A percentile compares a stretch with the other conserved stretches of the same genome.
Evolutionary conservation across 768 basidiomycete species (phyloP).

Genomic region (Chalciporus chontae): DNA sequence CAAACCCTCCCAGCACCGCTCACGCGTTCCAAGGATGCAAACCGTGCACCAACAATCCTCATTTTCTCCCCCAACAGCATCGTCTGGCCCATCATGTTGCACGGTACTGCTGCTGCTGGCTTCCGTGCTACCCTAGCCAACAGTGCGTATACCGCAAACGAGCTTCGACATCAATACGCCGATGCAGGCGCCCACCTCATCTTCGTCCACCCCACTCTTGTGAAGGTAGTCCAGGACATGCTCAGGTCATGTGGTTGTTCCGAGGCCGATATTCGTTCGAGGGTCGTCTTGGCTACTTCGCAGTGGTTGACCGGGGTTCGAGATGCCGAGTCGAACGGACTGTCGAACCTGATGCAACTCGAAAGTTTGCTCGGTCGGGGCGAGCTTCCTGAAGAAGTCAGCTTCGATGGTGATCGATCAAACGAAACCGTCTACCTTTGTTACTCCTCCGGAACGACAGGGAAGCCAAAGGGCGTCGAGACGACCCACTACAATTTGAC

Average conservation of each 20-base stretch:
- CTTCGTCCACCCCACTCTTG: constrained; percentile 60
- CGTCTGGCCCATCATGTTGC: constrained; percentile 47
- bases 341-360: constrained; percentile 36
- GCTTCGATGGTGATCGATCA: constrained; percentile 47
- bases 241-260: constrained; percentile 48
- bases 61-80: constrained; percentile 71
- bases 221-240: constrained; percentile 54
- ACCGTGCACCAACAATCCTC: constrained; percentile 44
- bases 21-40: constrained; percentile 45
- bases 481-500: constrained; percentile 70
- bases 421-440: constrained; percentile 64
- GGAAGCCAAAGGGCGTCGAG: constrained; percentile 72
- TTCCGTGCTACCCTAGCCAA: constrained; percentile 71
- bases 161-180: constrained; percentile 68
- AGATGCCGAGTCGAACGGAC: constrained; percentile 31
- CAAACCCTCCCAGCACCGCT: constrained; percentile 41
- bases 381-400: constrained; percentile 47
- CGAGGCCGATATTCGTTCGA: constrained; percentile 43
- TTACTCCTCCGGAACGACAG: constrained; percentile 69
- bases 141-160: constrained; percentile 60
- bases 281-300: constrained; percentile 55
- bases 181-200: constrained; percentile 65
- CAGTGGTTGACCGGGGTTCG: constrained; percentile 41
- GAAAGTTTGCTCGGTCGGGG: constrained; percentile 53
- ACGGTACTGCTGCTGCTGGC: constrained; percentile 56